Evolutionary conservation across 768 basidiomycete genomes (phyloP), one percentile per base, ranked within the genome.

Genomic region (Amylocystis lapponica): DNA sequence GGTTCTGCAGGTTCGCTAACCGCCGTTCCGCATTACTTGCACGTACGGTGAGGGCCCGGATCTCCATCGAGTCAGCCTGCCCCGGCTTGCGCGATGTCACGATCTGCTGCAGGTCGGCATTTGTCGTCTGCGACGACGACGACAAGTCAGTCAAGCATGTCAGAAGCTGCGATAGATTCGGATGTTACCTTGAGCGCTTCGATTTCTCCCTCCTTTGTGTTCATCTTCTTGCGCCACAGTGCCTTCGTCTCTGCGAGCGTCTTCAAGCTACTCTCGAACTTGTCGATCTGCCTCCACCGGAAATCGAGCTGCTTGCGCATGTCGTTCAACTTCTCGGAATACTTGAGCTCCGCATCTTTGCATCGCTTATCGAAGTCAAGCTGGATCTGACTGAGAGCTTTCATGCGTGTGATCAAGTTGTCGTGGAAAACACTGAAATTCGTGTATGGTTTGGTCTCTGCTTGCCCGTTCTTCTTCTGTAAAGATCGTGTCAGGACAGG

Each of bases 391-490:
- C 79, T 85, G 45, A 98, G 76, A 0, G 81, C 72, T 57, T 92
- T 91, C 22, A 99, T 72, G 11, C 94, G 79, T 2, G 81, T 78
- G 57, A 96, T 85, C 19, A 99, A 78, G 53, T 92, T 93, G 63
- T 96, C 93, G 53, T 95, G 89, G 72, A 99, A 96, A 42, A 92
- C 83, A 50, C 76, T 69, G 56, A 97, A 96, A 64, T 95, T 95
- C 17, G 91, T 90, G 65, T 90, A 92, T 0, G 91, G 91, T 56
- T 92, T 93, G 0, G 90, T 89, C 60, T 92, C 88, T 0, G 80
- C 81, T 48, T 84, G 77, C 1, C 77, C 72, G 1, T 77, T 71
- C 56, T 83, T 88, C 65, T 88, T 88, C 86, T 86, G 55, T 29
- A 46, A n/a, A 21, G 19, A 25, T 21, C 31, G 3, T 42, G n/a